Base-by-base conservation (phyloP, 1,284 basidiomycete species). In the Phlebopus sp. region DNA sequence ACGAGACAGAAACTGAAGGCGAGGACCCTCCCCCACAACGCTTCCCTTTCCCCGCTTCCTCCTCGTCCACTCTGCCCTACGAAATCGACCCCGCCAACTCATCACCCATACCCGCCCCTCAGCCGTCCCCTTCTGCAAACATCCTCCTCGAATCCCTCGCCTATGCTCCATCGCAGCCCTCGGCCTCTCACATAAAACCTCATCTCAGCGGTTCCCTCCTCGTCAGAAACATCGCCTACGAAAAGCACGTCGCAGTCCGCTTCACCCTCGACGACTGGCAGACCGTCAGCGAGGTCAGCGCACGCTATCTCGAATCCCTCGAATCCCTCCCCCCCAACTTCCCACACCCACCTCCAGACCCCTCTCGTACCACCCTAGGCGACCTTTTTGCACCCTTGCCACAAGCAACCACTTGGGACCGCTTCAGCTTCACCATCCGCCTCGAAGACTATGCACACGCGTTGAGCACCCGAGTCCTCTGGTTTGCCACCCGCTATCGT, bases 261-360 rank as follows among this genome's bases (percentile, higher is more conserved):
- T 98, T 96, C 68, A 97, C 95, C 1, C 75, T 95, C 44, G 95
- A 97, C 67, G 82, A 89, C 51, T 98, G 95, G 95, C 82, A 88
- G 56, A 98, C 94, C 1, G 91, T 90, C 1, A 89, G 84, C 42
- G 95, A 97, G 67, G 92, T 97, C 15, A 74, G 77, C 23, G 87
- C 82, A 13, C 75, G 76, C 29, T 79, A 85, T 63, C 73, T 81
- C 47, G 79, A 79, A 41, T 79, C 79, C 46, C 55, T 84, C 36
- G 69, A 76, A 49, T 64, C 64, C 37, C 42, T 70, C 63, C 64
- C 81, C 63, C 53, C 76, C 71, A 61, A 60, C 50, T 55, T 69
- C 63, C 59, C 57, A 49, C 54, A 65, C 63, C 46, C 54, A 1
- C 2, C 42, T 18, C 19, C 29, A 5, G 11, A n/a, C 15, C 57